Conservation (phyloP, 129 eudicot species). For the Helianthus tuberosus region DNA sequence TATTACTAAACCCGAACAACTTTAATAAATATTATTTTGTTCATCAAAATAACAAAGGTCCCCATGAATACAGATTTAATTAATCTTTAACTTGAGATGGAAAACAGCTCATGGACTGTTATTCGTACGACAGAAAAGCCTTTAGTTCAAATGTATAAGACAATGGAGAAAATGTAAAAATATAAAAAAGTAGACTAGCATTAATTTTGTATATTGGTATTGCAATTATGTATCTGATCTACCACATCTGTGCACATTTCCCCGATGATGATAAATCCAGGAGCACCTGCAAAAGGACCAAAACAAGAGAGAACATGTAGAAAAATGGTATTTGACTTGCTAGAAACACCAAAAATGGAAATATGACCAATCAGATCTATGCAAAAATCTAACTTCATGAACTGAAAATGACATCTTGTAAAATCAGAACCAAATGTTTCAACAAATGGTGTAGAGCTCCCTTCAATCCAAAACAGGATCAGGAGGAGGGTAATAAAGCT, state of each 20-base stretch:
- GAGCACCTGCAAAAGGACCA: conserved; percentile 7
- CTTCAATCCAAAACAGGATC: conserved; percentile 81
- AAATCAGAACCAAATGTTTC: no score
- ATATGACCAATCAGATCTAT: conserved; percentile 22
- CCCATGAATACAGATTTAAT: no score
- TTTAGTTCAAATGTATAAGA: no score
- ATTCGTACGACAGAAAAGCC: no score
- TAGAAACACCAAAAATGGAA: conserved; percentile 34
- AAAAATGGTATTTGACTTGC: conserved; percentile 36
- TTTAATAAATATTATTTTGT: no score
- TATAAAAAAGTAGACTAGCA: no score
- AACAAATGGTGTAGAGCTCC: conserved; percentile 61
- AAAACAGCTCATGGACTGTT: no score
- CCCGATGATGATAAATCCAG: conserved; percentile 22
- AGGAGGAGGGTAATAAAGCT: conserved; percentile 52
- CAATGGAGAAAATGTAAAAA: no score
- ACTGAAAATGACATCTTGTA: background rate
- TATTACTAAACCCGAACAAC: no score
- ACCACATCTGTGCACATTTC: conserved; percentile 22
- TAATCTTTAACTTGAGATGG: no score
- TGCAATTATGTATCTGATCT: background rate
- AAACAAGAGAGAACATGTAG: conserved; percentile 36
- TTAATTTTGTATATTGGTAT: no score
- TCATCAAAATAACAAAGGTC: no score
- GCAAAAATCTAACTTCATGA: conserved; percentile 26